Evolutionary conservation across 768 basidiomycete genomes (phyloP), one percentile per base, ranked within the genome.

Genomic region (Lactarius tabidus): DNA sequence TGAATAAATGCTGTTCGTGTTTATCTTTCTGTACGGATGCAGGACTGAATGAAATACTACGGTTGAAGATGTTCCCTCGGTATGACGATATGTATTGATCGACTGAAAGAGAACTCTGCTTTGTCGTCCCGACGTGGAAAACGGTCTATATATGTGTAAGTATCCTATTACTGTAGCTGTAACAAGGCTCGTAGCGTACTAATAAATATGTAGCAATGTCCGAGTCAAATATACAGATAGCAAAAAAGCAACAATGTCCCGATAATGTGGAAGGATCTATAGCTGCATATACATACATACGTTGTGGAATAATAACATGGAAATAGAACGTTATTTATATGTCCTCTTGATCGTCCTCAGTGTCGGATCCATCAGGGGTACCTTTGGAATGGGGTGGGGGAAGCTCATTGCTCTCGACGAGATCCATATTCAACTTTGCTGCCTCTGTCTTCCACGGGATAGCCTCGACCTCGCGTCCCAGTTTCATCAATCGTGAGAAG

Each of bases 371-470:
- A 31, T 43, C 56, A 2, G 57, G 20, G 12, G 36, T 18, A 17
- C 3, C 60, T 28, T 66, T 62, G 15, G 20, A 31, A 12, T 36
- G 51, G 8, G 36, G 29, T 2, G 56, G 23, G 8, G 64, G 43
- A 14, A n/a, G 60, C 18, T 66, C 65, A 18, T 33, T 6, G 39
- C 8, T 51, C 65, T 66, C 65, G 6, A 66, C 65, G n/a, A 66
- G n/a, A 23, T 57, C 60, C 23, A 26, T 18, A 38, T 66, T 66
- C 48, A 66, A 43, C 60, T 57, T 62, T 28, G 65, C 60, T 23
- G 65, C 65, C 51, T 66, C 65, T 6, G 65, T 66, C 57, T 66
- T 66, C 43, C 48, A 66, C 31, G 33, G 60, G 39, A 66, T 66
- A 7, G 65, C 65, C 60, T 66, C 65, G n/a, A 45, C 65, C 3